Percentiles rank a stretch among this genome's conserved stretches.
phyloP scores from a whole-genome alignment of 768 basidiomycete species.

The Phylloporus scabripes region DNA sequence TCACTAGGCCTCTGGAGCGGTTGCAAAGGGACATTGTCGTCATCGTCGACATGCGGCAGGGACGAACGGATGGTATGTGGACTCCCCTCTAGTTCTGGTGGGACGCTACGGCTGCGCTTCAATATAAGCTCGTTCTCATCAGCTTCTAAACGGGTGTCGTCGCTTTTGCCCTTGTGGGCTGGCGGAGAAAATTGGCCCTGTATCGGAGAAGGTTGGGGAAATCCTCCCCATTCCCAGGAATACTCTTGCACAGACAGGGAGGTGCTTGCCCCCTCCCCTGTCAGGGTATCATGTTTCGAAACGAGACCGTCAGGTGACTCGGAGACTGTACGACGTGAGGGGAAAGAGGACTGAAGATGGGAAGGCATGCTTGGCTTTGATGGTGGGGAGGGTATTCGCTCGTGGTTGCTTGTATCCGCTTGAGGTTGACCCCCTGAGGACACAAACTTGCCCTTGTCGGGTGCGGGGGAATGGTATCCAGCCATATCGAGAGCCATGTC shows the following conservation, averaged over 20 bases:
- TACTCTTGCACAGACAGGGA: slow-evolving; percentile 53
- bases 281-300: slow-evolving; percentile 6
- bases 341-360: slow-evolving; percentile 28
- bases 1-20: slow-evolving; percentile 4
- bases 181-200: slow-evolving; percentile 40
- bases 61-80: slow-evolving; percentile 26
- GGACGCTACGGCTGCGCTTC: slow-evolving; percentile 53
- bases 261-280: slow-evolving; percentile 2
- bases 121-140: slow-evolving; percentile 24
- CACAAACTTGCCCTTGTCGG: slow-evolving; percentile 1
- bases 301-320: slow-evolving; percentile 53
- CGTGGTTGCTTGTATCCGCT: slow-evolving; percentile 1
- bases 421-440: slow-evolving; percentile 10
- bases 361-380: slow-evolving; percentile 16
- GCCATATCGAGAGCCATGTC: slow-evolving; percentile 78
- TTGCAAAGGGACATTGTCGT: slow-evolving; percentile 15
- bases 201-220: slow-evolving; percentile 75
- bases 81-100: slow-evolving; percentile 46
- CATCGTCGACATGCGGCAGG: slow-evolving; percentile 21
- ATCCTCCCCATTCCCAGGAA: slow-evolving; percentile 92
- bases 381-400: slow-evolving; percentile 19
- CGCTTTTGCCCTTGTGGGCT: slow-evolving; percentile 11
- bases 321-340: slow-evolving; percentile 50
- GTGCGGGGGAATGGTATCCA: slow-evolving; percentile 57
- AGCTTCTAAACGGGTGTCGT: slow-evolving; percentile 7